These are phyloP conservation scores for Isabelozyma pseudorhagii DNA, from an alignment of 805 yeast species.

Conservation along the genomic window DNA sequence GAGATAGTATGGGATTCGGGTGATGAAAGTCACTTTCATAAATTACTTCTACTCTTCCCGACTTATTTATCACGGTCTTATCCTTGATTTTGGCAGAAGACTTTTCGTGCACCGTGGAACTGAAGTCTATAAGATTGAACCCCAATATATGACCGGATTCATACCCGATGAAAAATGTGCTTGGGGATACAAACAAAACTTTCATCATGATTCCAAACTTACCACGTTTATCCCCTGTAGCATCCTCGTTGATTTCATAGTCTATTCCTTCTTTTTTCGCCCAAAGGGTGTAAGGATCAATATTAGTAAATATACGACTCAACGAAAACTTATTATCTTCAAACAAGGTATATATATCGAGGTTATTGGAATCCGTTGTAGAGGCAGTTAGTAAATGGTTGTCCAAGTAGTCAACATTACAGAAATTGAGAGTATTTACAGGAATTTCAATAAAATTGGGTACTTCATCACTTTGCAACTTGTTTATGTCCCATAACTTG, in stretches of 20 bases:
- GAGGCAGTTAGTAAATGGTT: slow-evolving; percentile 55
- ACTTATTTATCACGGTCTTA: slow-evolving; percentile 21
- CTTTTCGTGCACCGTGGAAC: not conserved
- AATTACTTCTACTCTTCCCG: slow-evolving; percentile 14
- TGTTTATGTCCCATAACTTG: slow-evolving; percentile 40
- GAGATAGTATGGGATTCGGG: slow-evolving; percentile 56
- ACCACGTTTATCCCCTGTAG: slow-evolving; percentile 23
- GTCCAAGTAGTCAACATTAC: slow-evolving; percentile 50
- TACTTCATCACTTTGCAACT: slow-evolving; percentile 5
- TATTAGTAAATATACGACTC: slow-evolving; percentile 30
- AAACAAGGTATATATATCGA: slow-evolving; percentile 56
- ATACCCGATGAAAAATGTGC: slow-evolving; percentile 50
- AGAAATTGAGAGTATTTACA: slow-evolving; percentile 70
- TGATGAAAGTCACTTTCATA: slow-evolving; percentile 31
- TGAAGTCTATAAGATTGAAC: slow-evolving; percentile 9
- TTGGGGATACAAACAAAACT: slow-evolving; percentile 33
- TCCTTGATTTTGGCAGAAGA: not conserved
- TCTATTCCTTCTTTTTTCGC: slow-evolving; percentile 7
- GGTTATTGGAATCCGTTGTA: slow-evolving; percentile 56
- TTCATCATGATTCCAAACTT: slow-evolving; percentile 69
- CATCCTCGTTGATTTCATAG: slow-evolving; percentile 2
- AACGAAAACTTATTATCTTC: slow-evolving; percentile 14
- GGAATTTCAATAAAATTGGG: slow-evolving; percentile 48
- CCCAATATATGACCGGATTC: slow-evolving; percentile 64
- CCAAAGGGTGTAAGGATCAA: slow-evolving; percentile 20